Evolutionary conservation across 352 stramenopile species (phyloP).

Genomic region (Phytophthora foliorum): DNA sequence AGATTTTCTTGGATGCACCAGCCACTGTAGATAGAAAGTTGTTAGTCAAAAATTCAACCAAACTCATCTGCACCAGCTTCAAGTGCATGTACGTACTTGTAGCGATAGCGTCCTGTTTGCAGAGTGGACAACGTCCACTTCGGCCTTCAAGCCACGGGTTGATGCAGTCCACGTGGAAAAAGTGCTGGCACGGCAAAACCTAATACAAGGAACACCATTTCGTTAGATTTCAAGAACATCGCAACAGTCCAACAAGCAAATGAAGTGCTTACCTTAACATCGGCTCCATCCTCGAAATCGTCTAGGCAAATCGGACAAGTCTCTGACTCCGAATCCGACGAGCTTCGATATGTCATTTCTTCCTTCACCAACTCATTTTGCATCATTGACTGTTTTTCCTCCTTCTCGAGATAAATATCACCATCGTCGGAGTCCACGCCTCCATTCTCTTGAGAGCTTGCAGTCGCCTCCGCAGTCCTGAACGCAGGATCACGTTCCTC

Average conservation of each 20-base stretch:
- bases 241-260: neutral
- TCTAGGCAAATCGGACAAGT: slow-evolving; percentile 84
- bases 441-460: slow-evolving; percentile 9
- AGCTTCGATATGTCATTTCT: slow-evolving; percentile 27
- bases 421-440: neutral
- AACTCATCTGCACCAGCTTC: neutral
- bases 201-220: neutral
- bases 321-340: slow-evolving; percentile 45
- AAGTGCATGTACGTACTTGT: slow-evolving; percentile 45
- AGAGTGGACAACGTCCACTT: slow-evolving; percentile 84
- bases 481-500: slow-evolving; percentile 10
- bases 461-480: neutral
- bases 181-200: slow-evolving; percentile 87
- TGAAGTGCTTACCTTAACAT: slow-evolving; percentile 56
- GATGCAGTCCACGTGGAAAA: slow-evolving; percentile 90
- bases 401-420: slow-evolving; percentile 21
- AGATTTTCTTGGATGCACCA: slow-evolving; percentile 65
- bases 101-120: slow-evolving; percentile 84
- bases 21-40: slow-evolving; percentile 38
- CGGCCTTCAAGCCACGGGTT: slow-evolving; percentile 86
- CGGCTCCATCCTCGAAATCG: slow-evolving; percentile 63
- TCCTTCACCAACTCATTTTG: slow-evolving; percentile 8
- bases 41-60: slow-evolving; percentile 2
- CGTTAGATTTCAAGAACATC: neutral
- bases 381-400: slow-evolving; percentile 7